Evolutionary conservation across 1,139 yeast genomes (phyloP).

Genomic region (Meyerozyma athensensis): DNA sequence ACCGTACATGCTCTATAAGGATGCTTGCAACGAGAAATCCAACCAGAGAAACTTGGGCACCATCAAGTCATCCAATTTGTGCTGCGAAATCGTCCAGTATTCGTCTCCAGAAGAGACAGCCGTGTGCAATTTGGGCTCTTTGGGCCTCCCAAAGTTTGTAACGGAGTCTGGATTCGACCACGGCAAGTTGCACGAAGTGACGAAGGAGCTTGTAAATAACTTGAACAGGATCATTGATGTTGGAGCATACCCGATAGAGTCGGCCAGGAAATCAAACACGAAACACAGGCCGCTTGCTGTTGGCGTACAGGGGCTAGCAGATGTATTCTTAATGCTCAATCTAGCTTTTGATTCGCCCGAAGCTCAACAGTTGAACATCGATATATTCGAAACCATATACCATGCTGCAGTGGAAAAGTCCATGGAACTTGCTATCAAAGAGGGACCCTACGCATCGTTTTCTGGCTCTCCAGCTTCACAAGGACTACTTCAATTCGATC

Average conservation of each 20-base stretch:
- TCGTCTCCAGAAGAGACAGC: slow-evolving; percentile 86
- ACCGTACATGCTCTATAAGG: slow-evolving; percentile 88
- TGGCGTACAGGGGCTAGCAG: slow-evolving; percentile 64
- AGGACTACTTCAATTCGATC: slow-evolving; percentile 52
- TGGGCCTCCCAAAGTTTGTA: slow-evolving; percentile 74
- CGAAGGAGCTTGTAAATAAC: slow-evolving; percentile 51
- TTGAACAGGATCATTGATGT: slow-evolving; percentile 55
- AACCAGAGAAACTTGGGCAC: slow-evolving; percentile 86
- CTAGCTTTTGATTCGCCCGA: slow-evolving; percentile 55
- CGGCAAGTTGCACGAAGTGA: slow-evolving; percentile 48
- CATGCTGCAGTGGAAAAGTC: slow-evolving; percentile 58
- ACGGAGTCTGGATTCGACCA: slow-evolving; percentile 45
- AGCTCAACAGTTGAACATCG: slow-evolving; percentile 52
- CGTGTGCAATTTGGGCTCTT: slow-evolving; percentile 84
- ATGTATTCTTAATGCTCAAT: slow-evolving; percentile 52
- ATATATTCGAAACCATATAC: slow-evolving; percentile 57
- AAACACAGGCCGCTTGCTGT: slow-evolving; percentile 59
- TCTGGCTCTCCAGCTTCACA: slow-evolving; percentile 58
- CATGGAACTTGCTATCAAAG: slow-evolving; percentile 44
- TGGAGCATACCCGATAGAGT: slow-evolving; percentile 52
- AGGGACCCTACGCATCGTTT: slow-evolving; percentile 46
- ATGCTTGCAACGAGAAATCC: slow-evolving; percentile 76
- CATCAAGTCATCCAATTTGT: slow-evolving; percentile 82
- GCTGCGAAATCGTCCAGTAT: slow-evolving; percentile 88
- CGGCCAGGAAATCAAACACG: slow-evolving; percentile 48